Evolutionary conservation across 129 eudicot species (phyloP).

Genomic region (Apium graveolens): DNA sequence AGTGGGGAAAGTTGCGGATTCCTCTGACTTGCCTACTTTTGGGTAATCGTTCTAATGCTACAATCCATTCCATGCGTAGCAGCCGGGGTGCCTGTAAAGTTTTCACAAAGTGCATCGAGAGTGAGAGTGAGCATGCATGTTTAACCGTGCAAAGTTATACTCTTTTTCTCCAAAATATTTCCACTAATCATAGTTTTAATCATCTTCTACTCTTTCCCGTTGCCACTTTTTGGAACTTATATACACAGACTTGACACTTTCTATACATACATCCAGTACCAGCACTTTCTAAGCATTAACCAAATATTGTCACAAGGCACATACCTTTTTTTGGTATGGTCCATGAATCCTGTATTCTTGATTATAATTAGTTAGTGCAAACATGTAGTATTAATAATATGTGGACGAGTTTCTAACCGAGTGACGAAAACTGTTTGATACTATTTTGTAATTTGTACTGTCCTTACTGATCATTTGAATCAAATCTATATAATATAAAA

Average conservation of each 20-base stretch:
- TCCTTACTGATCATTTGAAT: no score
- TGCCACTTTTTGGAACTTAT: neutral
- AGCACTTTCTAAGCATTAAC: neutral
- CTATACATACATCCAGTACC: neutral
- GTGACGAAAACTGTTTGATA: no score
- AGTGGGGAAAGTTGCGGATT: slow-evolving; percentile 11
- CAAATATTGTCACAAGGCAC: neutral
- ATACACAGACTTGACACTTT: neutral
- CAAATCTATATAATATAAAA: no score
- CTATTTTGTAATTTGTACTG: no score
- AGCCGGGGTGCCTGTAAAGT: slow-evolving; percentile 24
- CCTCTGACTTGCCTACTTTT: slow-evolving; percentile 24
- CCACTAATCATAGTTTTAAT: slow-evolving; percentile 39
- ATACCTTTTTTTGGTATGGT: neutral
- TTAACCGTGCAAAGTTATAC: slow-evolving; percentile 7
- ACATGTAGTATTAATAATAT: no score
- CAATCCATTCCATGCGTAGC: slow-evolving; percentile 28
- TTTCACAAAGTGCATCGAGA: slow-evolving; percentile 14
- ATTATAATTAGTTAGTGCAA: no score
- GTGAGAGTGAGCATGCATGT: slow-evolving; percentile 5
- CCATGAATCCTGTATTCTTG: neutral
- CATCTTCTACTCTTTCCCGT: slow-evolving; percentile 2
- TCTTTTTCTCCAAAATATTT: slow-evolving; percentile 3
- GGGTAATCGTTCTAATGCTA: slow-evolving; percentile 11
- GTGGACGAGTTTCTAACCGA: no score